These are phyloP conservation scores for Chalara sp. DNA, from an alignment of 2,329 filamentous ascomycete species.

Conservation along the genomic window DNA sequence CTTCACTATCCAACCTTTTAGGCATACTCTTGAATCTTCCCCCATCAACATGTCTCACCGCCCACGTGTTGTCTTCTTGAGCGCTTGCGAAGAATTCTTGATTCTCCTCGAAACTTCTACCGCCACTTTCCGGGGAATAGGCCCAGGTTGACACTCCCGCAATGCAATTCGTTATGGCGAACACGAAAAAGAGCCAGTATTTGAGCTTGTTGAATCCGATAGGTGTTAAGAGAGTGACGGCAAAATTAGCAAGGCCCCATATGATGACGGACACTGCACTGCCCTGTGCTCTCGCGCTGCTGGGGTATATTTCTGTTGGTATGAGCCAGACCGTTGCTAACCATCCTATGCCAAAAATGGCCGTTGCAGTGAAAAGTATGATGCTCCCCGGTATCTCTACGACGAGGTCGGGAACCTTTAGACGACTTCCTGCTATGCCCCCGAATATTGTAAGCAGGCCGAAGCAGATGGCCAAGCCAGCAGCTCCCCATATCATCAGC, in stretches of 20 bases:
- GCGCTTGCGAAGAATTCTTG: constrained; percentile 38
- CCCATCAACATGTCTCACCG: constrained; percentile 42
- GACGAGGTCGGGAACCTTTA: constrained; percentile 31
- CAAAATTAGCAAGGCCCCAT: constrained; percentile 46
- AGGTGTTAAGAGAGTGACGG: constrained; percentile 51
- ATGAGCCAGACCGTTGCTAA: constrained; percentile 50
- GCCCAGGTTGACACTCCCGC: constrained; percentile 43
- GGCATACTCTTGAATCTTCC: constrained; percentile 37
- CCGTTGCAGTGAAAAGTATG: constrained; percentile 49
- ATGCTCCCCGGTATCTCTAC: constrained; percentile 44
- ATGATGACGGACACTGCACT: constrained; percentile 56
- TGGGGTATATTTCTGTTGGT: constrained; percentile 57
- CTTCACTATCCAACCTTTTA: constrained; percentile 7
- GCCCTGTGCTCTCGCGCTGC: constrained; percentile 54
- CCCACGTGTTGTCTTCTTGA: constrained; percentile 43
- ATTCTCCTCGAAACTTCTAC: constrained; percentile 49
- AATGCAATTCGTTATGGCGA: constrained; percentile 43
- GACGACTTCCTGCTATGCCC: constrained; percentile 36
- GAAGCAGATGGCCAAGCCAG: constrained; percentile 41
- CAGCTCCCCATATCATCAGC: constrained; percentile 46
- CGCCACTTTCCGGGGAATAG: constrained; percentile 52
- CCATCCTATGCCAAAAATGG: constrained; percentile 56
- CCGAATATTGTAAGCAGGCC: constrained; percentile 45
- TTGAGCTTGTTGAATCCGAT: constrained; percentile 52
- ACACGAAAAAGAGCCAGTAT: constrained; percentile 52